phyloP scores from a whole-genome alignment of 2,329 filamentous ascomycete genomes.

The Boeremia exigua region DNA sequence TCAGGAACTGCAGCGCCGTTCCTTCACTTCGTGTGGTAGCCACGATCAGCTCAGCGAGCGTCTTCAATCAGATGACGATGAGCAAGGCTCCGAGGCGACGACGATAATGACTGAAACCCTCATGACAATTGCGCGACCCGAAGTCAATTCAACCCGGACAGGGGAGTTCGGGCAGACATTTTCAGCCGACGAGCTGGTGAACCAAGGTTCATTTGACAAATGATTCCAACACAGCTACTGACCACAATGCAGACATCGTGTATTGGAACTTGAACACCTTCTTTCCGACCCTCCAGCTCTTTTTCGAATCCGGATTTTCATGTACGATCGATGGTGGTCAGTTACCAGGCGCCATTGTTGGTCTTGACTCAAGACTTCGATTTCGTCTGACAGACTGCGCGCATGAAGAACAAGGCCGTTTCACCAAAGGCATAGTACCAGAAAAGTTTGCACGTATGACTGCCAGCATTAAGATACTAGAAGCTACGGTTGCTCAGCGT shows the following conservation, averaged over 20 bases:
- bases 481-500: conserved; percentile 27
- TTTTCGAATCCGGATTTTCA: conserved; percentile 38
- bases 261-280: conserved; percentile 39
- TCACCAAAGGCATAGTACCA: conserved; percentile 24
- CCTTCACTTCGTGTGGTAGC: conserved; percentile 8
- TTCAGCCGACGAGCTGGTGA: conserved; percentile 19
- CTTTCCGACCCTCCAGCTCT: conserved; percentile 39
- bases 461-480: conserved; percentile 27
- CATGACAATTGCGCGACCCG: not conserved
- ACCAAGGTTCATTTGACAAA: conserved; percentile 24
- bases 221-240: not conserved
- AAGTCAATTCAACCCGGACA: conserved; percentile 9
- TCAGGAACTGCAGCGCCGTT: conserved; percentile 27
- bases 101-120: conserved; percentile 22
- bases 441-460: conserved; percentile 15
- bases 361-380: conserved; percentile 33
- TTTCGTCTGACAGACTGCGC: conserved; percentile 37
- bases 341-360: conserved; percentile 23
- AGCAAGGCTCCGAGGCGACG: conserved; percentile 27
- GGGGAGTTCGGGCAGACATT: conserved; percentile 20
- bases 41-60: conserved; percentile 30
- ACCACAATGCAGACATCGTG: conserved; percentile 25
- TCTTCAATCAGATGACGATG: conserved; percentile 26
- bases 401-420: conserved; percentile 34
- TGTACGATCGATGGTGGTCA: conserved; percentile 31